phyloP scores from a whole-genome alignment of 106 monocot species.

The Chionographis japonica region DNA sequence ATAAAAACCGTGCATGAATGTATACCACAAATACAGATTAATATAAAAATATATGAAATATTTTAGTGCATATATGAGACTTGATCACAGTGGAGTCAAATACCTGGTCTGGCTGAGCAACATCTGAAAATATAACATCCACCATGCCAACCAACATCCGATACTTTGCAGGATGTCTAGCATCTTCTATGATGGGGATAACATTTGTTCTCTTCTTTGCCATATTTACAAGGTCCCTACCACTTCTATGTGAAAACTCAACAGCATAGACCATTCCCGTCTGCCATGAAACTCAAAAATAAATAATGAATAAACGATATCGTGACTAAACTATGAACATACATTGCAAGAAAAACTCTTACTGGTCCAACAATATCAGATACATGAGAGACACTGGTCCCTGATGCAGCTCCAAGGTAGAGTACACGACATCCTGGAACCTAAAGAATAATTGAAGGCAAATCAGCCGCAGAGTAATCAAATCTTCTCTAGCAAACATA shows the following conservation, averaged over 20 bases:
- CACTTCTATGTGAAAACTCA: conserved; percentile 95
- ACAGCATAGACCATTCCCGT: conserved; percentile 91
- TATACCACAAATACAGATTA: background rate
- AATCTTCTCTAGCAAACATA: too few relatives aligned
- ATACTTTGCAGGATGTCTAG: conserved; percentile 94
- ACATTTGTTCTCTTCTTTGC: conserved; percentile 96
- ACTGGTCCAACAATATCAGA: conserved; percentile 99
- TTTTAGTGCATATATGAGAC: background rate
- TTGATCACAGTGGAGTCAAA: background rate
- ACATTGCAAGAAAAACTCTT: conserved; percentile 11
- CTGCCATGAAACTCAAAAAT: conserved; percentile 21
- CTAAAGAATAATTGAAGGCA: conserved; percentile 17
- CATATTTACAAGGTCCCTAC: conserved; percentile 96
- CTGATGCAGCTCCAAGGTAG: conserved; percentile 95
- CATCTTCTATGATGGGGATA: conserved; percentile 97
- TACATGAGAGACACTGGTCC: conserved; percentile 94
- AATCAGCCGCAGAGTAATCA: too few relatives aligned
- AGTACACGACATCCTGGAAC: conserved; percentile 71
- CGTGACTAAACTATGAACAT: background rate
- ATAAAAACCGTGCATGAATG: background rate
- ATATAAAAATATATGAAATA: background rate
- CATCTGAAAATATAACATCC: conserved; percentile 98
- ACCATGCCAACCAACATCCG: conserved; percentile 98
- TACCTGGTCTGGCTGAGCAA: conserved; percentile 99
- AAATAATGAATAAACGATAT: background rate